Evolutionary conservation across 768 basidiomycete species (phyloP).

Genomic region (Crepidotus variabilis): DNA sequence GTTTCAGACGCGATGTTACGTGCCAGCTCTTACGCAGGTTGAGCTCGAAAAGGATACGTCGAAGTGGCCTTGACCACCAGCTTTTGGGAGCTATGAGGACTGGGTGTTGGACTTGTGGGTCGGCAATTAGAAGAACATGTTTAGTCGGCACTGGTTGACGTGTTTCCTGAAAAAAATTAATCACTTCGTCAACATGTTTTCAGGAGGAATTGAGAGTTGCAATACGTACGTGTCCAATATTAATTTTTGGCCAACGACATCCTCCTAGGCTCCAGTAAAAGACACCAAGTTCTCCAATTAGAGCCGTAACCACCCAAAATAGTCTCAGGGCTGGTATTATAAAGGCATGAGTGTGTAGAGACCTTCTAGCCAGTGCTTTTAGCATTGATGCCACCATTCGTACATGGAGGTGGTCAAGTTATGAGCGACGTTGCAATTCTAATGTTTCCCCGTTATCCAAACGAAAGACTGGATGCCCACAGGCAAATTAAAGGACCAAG

Average conservation of each 20-base stretch:
- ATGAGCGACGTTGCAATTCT: not conserved
- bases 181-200: not conserved
- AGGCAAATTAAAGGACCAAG: not conserved
- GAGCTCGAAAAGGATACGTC: constrained; percentile 46
- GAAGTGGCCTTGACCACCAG: constrained; percentile 38
- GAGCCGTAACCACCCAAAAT: constrained; percentile 51
- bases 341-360: constrained; percentile 5
- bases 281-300: constrained; percentile 63
- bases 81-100: constrained; percentile 31
- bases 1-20: constrained; percentile 49
- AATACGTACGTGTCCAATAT: constrained; percentile 19
- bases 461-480: not conserved
- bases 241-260: constrained; percentile 58
- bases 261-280: constrained; percentile 56
- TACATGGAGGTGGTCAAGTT: not conserved
- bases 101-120: constrained; percentile 56
- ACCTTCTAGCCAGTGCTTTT: not conserved
- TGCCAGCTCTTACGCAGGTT: constrained; percentile 73
- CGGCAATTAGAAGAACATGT: constrained; percentile 65
- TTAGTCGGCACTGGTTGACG: constrained; percentile 7
- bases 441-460: not conserved
- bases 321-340: constrained; percentile 41
- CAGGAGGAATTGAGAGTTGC: constrained; percentile 1
- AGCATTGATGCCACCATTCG: not conserved
- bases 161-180: constrained; percentile 2